Conservation (phyloP, 2,329 filamentous ascomycete species). For the Parascedosporium putredinis region DNA sequence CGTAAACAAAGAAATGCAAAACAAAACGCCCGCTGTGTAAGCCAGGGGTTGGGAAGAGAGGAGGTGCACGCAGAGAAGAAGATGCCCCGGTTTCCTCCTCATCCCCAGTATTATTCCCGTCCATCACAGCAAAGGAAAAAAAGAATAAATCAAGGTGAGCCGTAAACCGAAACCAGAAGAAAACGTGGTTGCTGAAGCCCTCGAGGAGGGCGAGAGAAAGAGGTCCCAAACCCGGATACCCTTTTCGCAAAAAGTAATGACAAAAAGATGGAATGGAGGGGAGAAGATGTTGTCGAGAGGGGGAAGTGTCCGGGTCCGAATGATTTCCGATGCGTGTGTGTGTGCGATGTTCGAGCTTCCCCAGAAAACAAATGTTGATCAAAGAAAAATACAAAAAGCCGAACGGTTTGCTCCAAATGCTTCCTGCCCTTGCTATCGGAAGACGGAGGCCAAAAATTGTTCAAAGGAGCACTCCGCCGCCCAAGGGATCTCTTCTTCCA, state of each 20-base stretch:
- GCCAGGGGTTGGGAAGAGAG: too few relatives aligned
- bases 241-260: not conserved
- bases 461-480: too few relatives aligned
- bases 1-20: not conserved
- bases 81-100: too few relatives aligned
- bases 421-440: not conserved
- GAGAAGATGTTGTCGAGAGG: not conserved
- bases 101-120: not conserved
- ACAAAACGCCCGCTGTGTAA: not conserved
- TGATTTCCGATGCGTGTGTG: conserved; percentile 1
- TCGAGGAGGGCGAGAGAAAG: not conserved
- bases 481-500: not conserved
- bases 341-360: not conserved
- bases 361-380: too few relatives aligned
- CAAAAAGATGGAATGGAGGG: not conserved
- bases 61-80: not conserved
- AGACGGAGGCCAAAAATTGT: not conserved
- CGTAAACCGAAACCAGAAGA: not conserved
- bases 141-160: too few relatives aligned
- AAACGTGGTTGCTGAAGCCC: not conserved
- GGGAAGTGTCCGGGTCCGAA: not conserved
- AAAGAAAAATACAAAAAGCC: too few relatives aligned
- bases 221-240: not conserved
- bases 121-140: not conserved
- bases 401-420: too few relatives aligned